These are phyloP conservation scores for Vigna hirtella DNA, from an alignment of 306 rosid species.

Conservation along the genomic window DNA sequence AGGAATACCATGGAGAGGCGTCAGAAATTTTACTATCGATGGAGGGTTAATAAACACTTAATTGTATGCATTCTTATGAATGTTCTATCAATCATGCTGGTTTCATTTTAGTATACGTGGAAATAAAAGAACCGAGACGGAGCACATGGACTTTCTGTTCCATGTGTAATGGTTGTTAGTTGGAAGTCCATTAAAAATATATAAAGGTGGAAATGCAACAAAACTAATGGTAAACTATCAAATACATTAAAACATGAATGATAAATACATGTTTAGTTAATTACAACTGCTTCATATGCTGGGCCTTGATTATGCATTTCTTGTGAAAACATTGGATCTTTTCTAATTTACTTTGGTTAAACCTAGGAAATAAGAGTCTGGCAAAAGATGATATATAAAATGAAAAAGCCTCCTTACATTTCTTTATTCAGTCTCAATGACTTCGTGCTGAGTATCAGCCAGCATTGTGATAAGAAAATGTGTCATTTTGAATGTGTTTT, in stretches of 20 bases:
- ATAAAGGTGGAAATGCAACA: not conserved
- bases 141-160: constrained; percentile 3
- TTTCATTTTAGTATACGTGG: constrained; percentile 24
- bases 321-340: constrained; percentile 6
- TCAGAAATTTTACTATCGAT: not conserved
- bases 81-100: not conserved
- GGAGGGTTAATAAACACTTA: not conserved
- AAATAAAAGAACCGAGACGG: not conserved
- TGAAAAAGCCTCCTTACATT: not conserved
- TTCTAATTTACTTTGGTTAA: not conserved
- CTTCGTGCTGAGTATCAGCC: not conserved
- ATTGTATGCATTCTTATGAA: not conserved
- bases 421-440: not conserved
- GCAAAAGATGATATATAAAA: not conserved
- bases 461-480: not conserved
- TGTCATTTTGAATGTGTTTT: not conserved
- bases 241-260: not conserved
- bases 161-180: not conserved
- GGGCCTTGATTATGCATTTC: not conserved
- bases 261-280: not conserved
- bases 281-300: not conserved
- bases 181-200: not conserved
- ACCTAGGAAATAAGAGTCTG: not conserved
- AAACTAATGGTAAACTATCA: not conserved
- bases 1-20: not conserved